phyloP scores from a whole-genome alignment of 1,284 basidiomycete genomes.

The Macrocystidia cucumis region DNA sequence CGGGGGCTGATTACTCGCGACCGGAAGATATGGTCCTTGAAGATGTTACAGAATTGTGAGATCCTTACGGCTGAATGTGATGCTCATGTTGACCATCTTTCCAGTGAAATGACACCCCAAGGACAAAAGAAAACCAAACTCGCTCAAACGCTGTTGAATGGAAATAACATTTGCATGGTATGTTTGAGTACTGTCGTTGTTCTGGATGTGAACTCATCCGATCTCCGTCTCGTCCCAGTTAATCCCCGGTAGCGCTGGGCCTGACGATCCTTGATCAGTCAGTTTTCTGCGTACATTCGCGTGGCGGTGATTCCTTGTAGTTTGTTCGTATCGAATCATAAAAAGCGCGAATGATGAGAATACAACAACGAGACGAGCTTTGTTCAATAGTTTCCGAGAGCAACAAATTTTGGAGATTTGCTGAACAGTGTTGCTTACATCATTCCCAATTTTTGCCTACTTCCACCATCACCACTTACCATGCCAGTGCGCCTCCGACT shows the following conservation, averaged over 20 bases:
- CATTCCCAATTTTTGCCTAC: no score
- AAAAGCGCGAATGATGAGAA: no score
- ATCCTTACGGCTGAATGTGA: conserved; percentile 5
- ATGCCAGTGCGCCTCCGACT: conserved; percentile 88
- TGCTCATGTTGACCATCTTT: neutral
- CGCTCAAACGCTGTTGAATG: conserved; percentile 90
- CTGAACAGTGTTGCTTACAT: no score
- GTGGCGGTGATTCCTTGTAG: no score
- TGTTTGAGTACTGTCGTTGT: conserved; percentile 12
- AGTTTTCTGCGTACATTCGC: no score
- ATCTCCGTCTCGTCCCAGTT: conserved; percentile 33
- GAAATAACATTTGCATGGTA: conserved; percentile 98
- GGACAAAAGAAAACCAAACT: conserved; percentile 82
- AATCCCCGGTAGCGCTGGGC: conserved; percentile 74
- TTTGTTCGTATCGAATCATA: no score
- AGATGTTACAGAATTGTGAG: conserved; percentile 93
- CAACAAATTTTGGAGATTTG: no score
- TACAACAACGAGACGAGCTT: no score
- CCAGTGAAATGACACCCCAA: conserved; percentile 78
- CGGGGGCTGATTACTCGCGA: neutral
- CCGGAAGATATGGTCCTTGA: conserved; percentile 98
- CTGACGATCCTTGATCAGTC: no score
- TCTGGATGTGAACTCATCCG: conserved; percentile 3
- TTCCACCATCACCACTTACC: conserved; percentile 10
- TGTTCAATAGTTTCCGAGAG: no score